These are phyloP conservation scores for Alternaria conjuncta DNA, from an alignment of 2,329 filamentous ascomycete species.

Conservation along the genomic window DNA sequence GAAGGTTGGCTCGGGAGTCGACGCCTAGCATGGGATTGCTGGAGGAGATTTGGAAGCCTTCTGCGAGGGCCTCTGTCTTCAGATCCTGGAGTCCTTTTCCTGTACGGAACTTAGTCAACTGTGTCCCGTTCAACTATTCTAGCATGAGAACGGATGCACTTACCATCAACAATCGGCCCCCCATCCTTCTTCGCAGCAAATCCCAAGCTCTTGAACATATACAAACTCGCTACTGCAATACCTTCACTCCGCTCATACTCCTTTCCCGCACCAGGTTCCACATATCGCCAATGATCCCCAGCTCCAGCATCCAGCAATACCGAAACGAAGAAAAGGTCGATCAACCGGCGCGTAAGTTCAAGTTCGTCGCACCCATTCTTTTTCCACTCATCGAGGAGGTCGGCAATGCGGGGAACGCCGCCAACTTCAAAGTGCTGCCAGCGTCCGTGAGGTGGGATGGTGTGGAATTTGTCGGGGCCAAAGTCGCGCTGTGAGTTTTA, in stretches of 20 bases:
- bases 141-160: constrained; percentile 63
- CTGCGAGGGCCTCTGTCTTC: constrained; percentile 73
- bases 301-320: constrained; percentile 86
- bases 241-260: constrained; percentile 85
- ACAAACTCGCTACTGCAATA: constrained; percentile 74
- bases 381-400: constrained; percentile 70
- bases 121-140: background rate
- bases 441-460: constrained; percentile 73
- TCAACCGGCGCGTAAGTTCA: constrained; percentile 74
- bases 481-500: constrained; percentile 62
- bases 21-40: constrained; percentile 78
- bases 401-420: constrained; percentile 71
- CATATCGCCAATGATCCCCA: constrained; percentile 87
- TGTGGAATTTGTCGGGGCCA: constrained; percentile 60
- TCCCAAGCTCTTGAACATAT: constrained; percentile 87
- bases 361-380: constrained; percentile 63
- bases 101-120: constrained; percentile 4
- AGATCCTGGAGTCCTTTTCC: constrained; percentile 71
- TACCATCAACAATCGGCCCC: constrained; percentile 71
- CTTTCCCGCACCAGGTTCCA: constrained; percentile 81
- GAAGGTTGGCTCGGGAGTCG: constrained; percentile 78
- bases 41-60: constrained; percentile 80
- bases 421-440: constrained; percentile 84
- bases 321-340: constrained; percentile 80
- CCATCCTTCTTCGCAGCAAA: constrained; percentile 77